Conservation (phyloP, 495 filamentous ascomycete genomes). For the Penicillium cataractarum region DNA sequence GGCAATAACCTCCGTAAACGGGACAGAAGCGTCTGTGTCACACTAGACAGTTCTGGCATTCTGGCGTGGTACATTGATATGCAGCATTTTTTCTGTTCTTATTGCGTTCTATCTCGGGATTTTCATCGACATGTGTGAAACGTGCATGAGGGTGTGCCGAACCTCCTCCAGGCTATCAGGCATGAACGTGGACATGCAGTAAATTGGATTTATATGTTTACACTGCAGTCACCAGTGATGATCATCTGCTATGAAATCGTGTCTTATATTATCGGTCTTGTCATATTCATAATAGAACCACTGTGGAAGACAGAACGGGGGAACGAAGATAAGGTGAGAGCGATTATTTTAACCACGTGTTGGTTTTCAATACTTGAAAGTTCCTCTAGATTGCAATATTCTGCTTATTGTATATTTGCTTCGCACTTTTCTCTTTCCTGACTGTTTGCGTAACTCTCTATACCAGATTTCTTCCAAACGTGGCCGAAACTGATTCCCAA, state of each 20-base stretch:
- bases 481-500: neutral
- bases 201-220: neutral
- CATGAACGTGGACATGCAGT: neutral
- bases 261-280: neutral
- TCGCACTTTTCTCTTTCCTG: neutral
- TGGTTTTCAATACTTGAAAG: neutral
- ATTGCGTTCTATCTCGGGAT: neutral
- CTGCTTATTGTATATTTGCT: neutral
- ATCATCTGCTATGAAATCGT: neutral
- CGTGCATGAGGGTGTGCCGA: neutral
- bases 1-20: neutral
- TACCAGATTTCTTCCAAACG: neutral
- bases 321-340: neutral
- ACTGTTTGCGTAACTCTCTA: neutral
- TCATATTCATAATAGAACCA: neutral
- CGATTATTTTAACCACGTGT: neutral
- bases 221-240: neutral
- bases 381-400: neutral
- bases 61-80: neutral
- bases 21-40: neutral
- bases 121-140: neutral
- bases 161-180: neutral
- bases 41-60: neutral
- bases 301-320: neutral
- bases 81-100: neutral